Evolutionary conservation across 139 green algal genomes (phyloP), one percentile per base, ranked within the genome.

Genomic region (Auxenochlorella pyrenoidosa): DNA sequence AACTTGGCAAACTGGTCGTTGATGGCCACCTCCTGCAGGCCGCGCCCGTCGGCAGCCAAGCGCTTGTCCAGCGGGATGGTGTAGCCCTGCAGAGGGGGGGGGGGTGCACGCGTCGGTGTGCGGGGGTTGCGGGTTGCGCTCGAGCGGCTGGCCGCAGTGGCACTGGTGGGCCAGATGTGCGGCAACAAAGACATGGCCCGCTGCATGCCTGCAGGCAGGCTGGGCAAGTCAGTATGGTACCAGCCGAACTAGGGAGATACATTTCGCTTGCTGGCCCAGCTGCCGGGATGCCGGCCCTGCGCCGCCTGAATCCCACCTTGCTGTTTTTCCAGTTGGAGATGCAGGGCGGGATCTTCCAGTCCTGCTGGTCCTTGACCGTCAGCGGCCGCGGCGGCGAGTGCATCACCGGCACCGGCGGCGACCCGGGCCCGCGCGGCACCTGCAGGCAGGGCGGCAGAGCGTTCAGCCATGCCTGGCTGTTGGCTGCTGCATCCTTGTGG

Each of bases 1-100:
- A 98, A 93, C 89, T 96, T 95, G 43, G 92, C 90, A 92, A 96
- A 95, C 85, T 98, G 96, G 93, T 99, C 96, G 90, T 98, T 99
- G 89, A 99, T 98, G 80, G 95, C 91, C 28, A 97, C 95, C 90
- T 98, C 95, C 91, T 99, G 96, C 90, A 99, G 90, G 1, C 98
- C 97, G 65, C 98, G 94, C 3, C 98, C 98, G 90, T 99, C 98
- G 3, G 98, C 98, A 10, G 98, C 98, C 81, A 99, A 93, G 40
- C 98, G 94, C 94, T 99, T 99, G 94, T 99, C 98, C 91, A 99
- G 92, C 19, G 98, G 98, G 87, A 99, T 99, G 63, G 98, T 99
- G 94, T 99, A 99, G 82, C 97, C 97, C 93, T 97, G 94, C 72
- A 70, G 15, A 58, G 34, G 38, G 60, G 60, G 30, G 30, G 40